Evolutionary conservation across 2,329 filamentous ascomycete genomes (phyloP).

Genomic region (Hysterium pulicare): DNA sequence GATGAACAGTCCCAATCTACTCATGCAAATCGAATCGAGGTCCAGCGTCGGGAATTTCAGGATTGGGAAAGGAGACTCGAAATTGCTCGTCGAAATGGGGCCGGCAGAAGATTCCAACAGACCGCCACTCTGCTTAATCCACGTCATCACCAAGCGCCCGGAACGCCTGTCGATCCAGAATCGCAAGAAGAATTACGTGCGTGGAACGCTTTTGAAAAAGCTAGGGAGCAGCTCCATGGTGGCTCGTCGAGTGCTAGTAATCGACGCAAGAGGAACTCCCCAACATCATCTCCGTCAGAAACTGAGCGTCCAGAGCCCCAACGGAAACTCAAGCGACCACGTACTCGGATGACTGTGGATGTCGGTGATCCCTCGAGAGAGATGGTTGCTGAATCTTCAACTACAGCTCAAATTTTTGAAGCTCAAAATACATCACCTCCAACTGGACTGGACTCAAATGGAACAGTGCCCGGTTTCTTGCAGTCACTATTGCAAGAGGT

Average conservation of each 20-base stretch:
- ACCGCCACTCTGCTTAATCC: slow-evolving; percentile 60
- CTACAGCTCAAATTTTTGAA: slow-evolving; percentile 23
- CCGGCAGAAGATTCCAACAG: slow-evolving; percentile 66
- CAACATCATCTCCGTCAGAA: slow-evolving; percentile 68
- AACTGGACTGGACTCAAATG: slow-evolving; percentile 24
- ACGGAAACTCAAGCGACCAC: slow-evolving; percentile 81
- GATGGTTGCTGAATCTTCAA: slow-evolving; percentile 11
- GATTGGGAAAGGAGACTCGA: slow-evolving; percentile 82
- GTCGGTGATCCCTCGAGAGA: slow-evolving; percentile 40
- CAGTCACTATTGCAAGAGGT: slow-evolving; percentile 87
- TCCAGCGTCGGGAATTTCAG: slow-evolving; percentile 57
- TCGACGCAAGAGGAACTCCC: slow-evolving; percentile 71
- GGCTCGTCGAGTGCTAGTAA: slow-evolving; percentile 18
- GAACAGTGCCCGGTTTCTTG: slow-evolving; percentile 69
- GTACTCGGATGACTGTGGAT: slow-evolving; percentile 66
- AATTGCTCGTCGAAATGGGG: slow-evolving; percentile 77
- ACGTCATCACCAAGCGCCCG: slow-evolving; percentile 36
- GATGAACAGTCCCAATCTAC: slow-evolving; percentile 51
- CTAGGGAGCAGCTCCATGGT: slow-evolving; percentile 56
- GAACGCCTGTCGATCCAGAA: slow-evolving; percentile 60
- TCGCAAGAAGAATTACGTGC: slow-evolving; percentile 76
- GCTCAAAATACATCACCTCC: slow-evolving; percentile 29
- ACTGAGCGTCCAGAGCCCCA: slow-evolving; percentile 64
- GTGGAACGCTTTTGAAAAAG: slow-evolving; percentile 88
- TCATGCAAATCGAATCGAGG: slow-evolving; percentile 56